These are phyloP conservation scores for Taphrina populina DNA, from an alignment of 1,139 yeast genomes.

Conservation along the genomic window DNA sequence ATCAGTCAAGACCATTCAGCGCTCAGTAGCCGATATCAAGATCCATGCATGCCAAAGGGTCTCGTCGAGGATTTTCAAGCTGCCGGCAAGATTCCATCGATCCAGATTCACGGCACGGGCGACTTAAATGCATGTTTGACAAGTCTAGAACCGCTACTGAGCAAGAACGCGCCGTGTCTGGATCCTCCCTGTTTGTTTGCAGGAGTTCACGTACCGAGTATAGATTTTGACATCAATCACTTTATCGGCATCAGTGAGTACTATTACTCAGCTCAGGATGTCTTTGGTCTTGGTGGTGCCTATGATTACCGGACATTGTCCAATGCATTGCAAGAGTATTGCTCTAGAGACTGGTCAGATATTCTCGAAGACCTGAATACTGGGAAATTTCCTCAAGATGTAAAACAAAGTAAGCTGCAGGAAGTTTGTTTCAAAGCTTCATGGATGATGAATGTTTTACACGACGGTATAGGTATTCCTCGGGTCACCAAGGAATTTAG, in stretches of 20 bases:
- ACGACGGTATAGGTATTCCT: slow-evolving; percentile 73
- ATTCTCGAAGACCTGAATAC: slow-evolving; percentile 46
- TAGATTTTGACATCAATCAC: slow-evolving; percentile 65
- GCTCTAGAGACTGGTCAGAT: slow-evolving; percentile 51
- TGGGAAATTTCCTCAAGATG: slow-evolving; percentile 43
- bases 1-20: slow-evolving; percentile 16
- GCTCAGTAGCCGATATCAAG: slow-evolving; percentile 42
- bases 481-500: slow-evolving; percentile 29
- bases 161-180: slow-evolving; percentile 47
- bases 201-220: slow-evolving; percentile 58
- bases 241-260: slow-evolving; percentile 81
- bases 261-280: slow-evolving; percentile 66
- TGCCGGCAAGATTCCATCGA: neutral
- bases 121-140: slow-evolving; percentile 58
- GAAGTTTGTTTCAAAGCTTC: slow-evolving; percentile 66
- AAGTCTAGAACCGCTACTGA: slow-evolving; percentile 56
- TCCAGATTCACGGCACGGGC: slow-evolving; percentile 54
- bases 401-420: slow-evolving; percentile 51
- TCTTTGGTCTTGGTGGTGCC: slow-evolving; percentile 48
- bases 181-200: slow-evolving; percentile 50
- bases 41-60: slow-evolving; percentile 64
- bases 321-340: slow-evolving; percentile 51
- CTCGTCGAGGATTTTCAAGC: slow-evolving; percentile 39
- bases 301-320: slow-evolving; percentile 49
- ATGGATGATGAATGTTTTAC: slow-evolving; percentile 70